Conservation (phyloP, 73 alveolate species). For the Breviolum minutum region DNA sequence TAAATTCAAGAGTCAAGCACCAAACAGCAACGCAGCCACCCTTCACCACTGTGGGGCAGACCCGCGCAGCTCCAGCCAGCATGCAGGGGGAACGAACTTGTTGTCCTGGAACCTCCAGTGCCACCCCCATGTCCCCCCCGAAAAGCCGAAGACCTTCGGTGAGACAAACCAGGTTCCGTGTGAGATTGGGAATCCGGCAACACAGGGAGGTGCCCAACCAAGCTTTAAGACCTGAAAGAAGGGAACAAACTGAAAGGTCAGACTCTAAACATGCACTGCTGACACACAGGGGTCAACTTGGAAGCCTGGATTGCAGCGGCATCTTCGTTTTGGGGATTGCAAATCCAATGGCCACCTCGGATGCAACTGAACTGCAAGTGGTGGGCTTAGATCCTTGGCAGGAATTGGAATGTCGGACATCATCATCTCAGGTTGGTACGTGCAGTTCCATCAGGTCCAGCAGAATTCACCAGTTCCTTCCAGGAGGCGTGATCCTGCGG, state of each 20-base stretch:
- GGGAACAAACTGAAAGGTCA: background rate
- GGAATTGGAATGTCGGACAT: background rate
- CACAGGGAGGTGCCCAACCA: slow-evolving; percentile 85
- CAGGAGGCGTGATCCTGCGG: slow-evolving; percentile 76
- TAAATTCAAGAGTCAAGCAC: too few species aligned
- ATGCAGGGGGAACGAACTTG: slow-evolving; percentile 83
- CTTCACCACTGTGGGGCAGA: background rate
- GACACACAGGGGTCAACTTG: too few species aligned
- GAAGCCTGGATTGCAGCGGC: slow-evolving; percentile 48
- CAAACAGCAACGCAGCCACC: too few species aligned
- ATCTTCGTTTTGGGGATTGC: slow-evolving; percentile 55
- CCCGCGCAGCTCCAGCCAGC: slow-evolving; percentile 94
- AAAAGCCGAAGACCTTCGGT: background rate
- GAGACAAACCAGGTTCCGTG: background rate
- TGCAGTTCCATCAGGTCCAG: slow-evolving; percentile 95
- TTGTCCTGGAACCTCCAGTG: slow-evolving; percentile 84
- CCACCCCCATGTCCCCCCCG: background rate
- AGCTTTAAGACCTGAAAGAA: slow-evolving; percentile 45
- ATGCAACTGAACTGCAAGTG: too few species aligned
- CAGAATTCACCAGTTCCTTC: slow-evolving; percentile 79
- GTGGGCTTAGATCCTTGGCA: background rate
- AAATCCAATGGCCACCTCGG: slow-evolving; percentile 83
- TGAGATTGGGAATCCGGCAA: slow-evolving; percentile 1
- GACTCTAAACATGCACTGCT: background rate
- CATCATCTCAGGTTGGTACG: background rate